A percentile compares a stretch with the other conserved stretches of the same genome.
phyloP scores from a whole-genome alignment of 2,329 filamentous ascomycete species.

The Lachnellula suecica region DNA sequence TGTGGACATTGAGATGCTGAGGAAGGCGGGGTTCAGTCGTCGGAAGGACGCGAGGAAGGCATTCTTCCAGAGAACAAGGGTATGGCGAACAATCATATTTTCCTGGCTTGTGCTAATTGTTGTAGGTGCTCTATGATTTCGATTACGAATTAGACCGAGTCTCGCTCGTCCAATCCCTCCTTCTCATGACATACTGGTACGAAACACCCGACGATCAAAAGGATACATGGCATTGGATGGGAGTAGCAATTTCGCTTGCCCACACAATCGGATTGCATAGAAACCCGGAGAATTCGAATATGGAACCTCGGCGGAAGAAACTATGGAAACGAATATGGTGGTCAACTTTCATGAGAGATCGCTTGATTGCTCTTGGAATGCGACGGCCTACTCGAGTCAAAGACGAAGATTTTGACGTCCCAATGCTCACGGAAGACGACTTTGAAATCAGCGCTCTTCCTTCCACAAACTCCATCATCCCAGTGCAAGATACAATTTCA shows the following conservation, averaged over 20 bases:
- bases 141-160: slow-evolving; percentile 92
- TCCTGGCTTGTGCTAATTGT: slow-evolving; percentile 12
- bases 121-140: slow-evolving; percentile 83
- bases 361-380: slow-evolving; percentile 91
- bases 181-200: slow-evolving; percentile 97
- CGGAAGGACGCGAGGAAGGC: slow-evolving; percentile 81
- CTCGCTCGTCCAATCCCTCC: slow-evolving; percentile 80
- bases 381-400: slow-evolving; percentile 88
- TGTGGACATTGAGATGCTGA: slow-evolving; percentile 75
- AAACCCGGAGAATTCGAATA: slow-evolving; percentile 75
- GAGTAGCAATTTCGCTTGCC: slow-evolving; percentile 86
- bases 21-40: slow-evolving; percentile 72
- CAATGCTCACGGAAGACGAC: slow-evolving; percentile 81
- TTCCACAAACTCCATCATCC: slow-evolving; percentile 66
- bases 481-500: slow-evolving; percentile 67
- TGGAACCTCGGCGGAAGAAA: slow-evolving; percentile 71
- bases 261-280: slow-evolving; percentile 93
- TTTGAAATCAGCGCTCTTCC: slow-evolving; percentile 75
- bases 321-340: slow-evolving; percentile 98
- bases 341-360: slow-evolving; percentile 95
- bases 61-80: slow-evolving; percentile 86
- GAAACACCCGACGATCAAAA: slow-evolving; percentile 96
- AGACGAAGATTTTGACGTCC: slow-evolving; percentile 89
- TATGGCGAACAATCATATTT: slow-evolving; percentile 42
- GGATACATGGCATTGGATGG: slow-evolving; percentile 99